phyloP scores from a whole-genome alignment of 2,329 filamentous ascomycete genomes.

The Sclerotiophoma versabilis region DNA sequence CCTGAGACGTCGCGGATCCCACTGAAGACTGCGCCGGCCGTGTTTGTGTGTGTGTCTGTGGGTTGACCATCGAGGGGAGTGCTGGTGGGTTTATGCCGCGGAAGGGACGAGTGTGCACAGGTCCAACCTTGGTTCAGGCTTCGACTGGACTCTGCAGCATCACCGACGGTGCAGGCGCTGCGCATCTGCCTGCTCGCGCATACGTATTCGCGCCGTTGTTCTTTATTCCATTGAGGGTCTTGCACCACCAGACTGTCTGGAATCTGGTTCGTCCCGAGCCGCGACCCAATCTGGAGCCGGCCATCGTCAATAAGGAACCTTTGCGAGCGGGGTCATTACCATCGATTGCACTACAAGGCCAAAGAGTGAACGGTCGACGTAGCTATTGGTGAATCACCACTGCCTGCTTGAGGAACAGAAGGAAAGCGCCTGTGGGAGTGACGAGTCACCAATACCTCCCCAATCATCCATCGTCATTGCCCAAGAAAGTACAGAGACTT shows the following conservation, averaged over 20 bases:
- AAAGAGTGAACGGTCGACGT: background rate
- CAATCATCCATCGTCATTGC: constrained; percentile 9
- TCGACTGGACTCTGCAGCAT: constrained; percentile 3
- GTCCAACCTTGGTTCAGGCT: constrained; percentile 6
- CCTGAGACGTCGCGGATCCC: constrained; percentile 1
- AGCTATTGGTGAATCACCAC: constrained; percentile 11
- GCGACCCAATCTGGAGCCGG: constrained; percentile 5
- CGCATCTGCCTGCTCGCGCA: constrained; percentile 6
- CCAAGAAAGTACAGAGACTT: constrained; percentile 1
- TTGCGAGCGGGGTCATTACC: constrained; percentile 5
- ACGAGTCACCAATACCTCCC: constrained; percentile 2
- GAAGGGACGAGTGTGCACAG: constrained; percentile 1
- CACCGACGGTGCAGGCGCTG: constrained; percentile 10
- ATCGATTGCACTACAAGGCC: constrained; percentile 9
- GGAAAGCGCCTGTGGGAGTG: constrained; percentile 13
- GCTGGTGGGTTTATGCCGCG: constrained; percentile 2
- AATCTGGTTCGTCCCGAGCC: constrained; percentile 9
- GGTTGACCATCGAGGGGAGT: background rate
- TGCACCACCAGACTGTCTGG: background rate
- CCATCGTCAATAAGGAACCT: background rate
- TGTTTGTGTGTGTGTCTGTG: constrained; percentile 7
- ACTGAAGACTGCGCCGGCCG: constrained; percentile 7
- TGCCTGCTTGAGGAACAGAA: constrained; percentile 4
- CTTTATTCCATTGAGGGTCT: background rate
- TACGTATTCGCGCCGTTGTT: constrained; percentile 3